Evolutionary conservation across 306 rosid species (phyloP).

Genomic region (Pyrus betulifolia): DNA sequence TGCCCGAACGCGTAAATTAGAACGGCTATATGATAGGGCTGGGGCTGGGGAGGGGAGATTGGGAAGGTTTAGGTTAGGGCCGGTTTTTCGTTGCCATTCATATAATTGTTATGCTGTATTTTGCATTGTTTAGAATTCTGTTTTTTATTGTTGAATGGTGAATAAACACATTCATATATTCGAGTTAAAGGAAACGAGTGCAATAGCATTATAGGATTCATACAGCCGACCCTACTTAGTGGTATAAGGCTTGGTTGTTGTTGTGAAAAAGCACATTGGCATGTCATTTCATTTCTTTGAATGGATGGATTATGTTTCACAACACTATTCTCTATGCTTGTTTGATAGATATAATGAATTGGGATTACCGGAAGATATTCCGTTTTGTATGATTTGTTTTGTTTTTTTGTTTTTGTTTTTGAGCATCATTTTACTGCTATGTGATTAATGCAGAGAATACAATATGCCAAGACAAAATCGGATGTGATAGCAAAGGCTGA

Average conservation of each 20-base stretch:
- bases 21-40: background rate
- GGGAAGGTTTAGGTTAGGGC: background rate
- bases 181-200: no score
- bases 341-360: background rate
- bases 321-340: background rate
- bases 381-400: background rate
- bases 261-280: background rate
- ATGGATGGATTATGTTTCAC: background rate
- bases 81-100: background rate
- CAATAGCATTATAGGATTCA: no score
- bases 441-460: conserved; percentile 58
- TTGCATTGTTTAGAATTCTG: background rate
- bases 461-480: conserved; percentile 85
- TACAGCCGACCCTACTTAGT: no score
- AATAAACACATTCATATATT: no score
- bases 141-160: background rate
- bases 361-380: background rate
- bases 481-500: conserved; percentile 77
- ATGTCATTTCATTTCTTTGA: background rate
- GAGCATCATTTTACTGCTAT: background rate
- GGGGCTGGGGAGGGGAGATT: background rate
- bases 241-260: no score
- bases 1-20: background rate
- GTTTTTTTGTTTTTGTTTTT: background rate
- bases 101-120: background rate